Conservation (phyloP, 2,329 filamentous ascomycete genomes). For the Fusarium bulbicola region DNA sequence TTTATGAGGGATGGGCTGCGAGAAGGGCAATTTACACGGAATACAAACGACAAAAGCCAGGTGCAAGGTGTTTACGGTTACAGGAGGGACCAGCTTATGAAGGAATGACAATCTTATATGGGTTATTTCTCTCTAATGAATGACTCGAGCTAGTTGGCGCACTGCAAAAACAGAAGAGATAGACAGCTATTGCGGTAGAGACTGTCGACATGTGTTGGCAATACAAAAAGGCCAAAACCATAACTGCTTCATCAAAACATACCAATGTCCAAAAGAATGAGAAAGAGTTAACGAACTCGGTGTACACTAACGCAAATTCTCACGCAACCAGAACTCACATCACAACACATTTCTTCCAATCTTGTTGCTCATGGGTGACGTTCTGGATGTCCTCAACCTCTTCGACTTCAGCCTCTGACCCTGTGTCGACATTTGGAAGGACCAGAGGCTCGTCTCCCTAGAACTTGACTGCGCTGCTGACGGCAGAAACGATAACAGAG, state of each 20-base stretch:
- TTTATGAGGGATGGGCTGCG: background rate
- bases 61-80: constrained; percentile 42
- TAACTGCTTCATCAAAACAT: background rate
- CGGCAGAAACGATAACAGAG: constrained; percentile 30
- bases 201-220: constrained; percentile 18
- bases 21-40: constrained; percentile 2
- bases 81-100: constrained; percentile 36
- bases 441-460: constrained; percentile 37
- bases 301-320: background rate
- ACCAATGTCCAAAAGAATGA: constrained; percentile 8
- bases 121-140: constrained; percentile 37
- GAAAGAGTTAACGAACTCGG: background rate
- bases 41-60: constrained; percentile 27
- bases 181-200: constrained; percentile 31
- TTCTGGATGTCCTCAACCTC: constrained; percentile 2
- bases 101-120: constrained; percentile 40
- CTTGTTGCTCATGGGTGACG: background rate
- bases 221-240: constrained; percentile 7
- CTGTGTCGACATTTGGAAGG: constrained; percentile 12
- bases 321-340: constrained; percentile 23
- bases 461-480: constrained; percentile 37
- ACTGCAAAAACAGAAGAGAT: constrained; percentile 19
- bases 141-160: constrained; percentile 38
- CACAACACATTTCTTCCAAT: constrained; percentile 20
- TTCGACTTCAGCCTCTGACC: constrained; percentile 30